Evolutionary conservation across 495 filamentous ascomycete species (phyloP).

Genomic region (Cercophora sp.): DNA sequence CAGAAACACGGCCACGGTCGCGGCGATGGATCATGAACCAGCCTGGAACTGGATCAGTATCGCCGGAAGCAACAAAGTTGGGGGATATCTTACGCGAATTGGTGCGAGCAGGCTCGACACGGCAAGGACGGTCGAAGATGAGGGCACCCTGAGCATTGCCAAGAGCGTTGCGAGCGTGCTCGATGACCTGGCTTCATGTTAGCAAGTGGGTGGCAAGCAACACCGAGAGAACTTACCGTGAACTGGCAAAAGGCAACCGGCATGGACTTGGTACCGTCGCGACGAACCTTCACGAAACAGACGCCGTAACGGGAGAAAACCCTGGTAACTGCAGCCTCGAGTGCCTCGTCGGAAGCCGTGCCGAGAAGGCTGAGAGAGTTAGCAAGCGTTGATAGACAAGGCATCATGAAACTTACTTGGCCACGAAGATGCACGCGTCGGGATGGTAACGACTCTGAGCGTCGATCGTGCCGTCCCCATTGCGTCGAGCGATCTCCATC

Average conservation of each 20-base stretch:
- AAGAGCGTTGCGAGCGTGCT: neutral
- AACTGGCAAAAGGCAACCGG: neutral
- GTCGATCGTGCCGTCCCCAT: too few relatives aligned
- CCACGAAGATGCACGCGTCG: neutral
- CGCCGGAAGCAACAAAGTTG: neutral
- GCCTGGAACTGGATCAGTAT: neutral
- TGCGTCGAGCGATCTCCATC: too few relatives aligned
- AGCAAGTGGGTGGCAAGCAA: neutral
- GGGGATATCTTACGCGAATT: neutral
- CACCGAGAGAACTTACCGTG: neutral
- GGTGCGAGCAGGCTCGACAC: neutral
- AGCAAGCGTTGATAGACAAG: neutral
- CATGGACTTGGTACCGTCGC: neutral
- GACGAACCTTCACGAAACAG: neutral
- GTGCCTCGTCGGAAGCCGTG: neutral
- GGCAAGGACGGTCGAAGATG: neutral
- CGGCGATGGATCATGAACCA: neutral
- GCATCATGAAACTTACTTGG: neutral
- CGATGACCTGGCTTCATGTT: neutral
- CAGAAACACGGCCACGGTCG: neutral
- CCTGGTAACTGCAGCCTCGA: neutral
- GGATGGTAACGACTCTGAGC: too few relatives aligned
- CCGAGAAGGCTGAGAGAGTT: neutral
- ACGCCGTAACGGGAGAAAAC: neutral
- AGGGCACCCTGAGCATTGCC: neutral